Base-by-base conservation (phyloP, 2,329 filamentous ascomycete genomes). In the Boeremia exigua region DNA sequence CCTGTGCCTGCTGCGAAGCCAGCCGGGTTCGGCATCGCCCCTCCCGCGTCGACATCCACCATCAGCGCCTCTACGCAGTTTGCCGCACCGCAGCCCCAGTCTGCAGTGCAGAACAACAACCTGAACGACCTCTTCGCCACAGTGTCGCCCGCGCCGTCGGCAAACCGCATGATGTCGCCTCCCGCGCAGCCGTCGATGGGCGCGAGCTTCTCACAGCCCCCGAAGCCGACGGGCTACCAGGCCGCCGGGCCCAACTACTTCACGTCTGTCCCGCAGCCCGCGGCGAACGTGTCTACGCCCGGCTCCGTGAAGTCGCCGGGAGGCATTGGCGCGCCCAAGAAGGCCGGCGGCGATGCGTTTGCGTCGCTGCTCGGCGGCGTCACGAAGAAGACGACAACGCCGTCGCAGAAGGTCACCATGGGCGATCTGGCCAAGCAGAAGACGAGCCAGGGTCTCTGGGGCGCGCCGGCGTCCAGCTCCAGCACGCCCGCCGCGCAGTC, bases 381-480 rank as follows among this genome's bases (percentile, higher is more conserved):
- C 10, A 87, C 92, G 62, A 92, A 92, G 81, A 96, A 95, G 79
- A 78, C 83, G 1, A 82, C 78, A 57, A 84, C 87, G 2, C 81
- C 83, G 11, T 81, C 80, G 9, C 80, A 82, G 49, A 83, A 87
- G 55, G 88, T 92, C 47, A 93, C 93, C 51, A 84, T 99, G 78
- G 93, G 92, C 28, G 93, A 96, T 75, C 86, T 99, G 76, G 94
- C 93, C n/a, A 97, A 97, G 81, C 92, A 97, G 78, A 97, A 98
- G 83, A 95, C 92, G 55, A 92, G 88, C 67, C 92, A 93, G 14
- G 92, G 93, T 7, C 91, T 99, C 61, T 99, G 96, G 92, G 95
- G 94, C 15, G 85, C 90, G 0, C 83, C 89, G 14, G 86, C 43
- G 57, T 80, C 63, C 60, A 73, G 62, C 11, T 58, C 70, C 0